These are phyloP conservation scores for Trichoderma lentiforme DNA, from an alignment of 2,329 filamentous ascomycete genomes.

Conservation along the genomic window DNA sequence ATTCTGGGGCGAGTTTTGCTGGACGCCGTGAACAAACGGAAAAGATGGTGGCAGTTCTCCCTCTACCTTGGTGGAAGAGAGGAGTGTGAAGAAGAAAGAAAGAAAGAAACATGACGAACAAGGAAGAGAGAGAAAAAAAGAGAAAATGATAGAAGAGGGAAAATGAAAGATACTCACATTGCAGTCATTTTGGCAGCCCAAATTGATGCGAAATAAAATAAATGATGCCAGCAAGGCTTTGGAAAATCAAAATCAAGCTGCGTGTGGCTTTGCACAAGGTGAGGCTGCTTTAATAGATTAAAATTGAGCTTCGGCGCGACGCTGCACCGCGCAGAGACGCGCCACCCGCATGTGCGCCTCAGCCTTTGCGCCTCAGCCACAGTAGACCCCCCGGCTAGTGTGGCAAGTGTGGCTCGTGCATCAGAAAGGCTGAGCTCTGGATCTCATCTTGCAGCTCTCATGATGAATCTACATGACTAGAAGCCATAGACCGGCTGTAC, in stretches of 20 bases:
- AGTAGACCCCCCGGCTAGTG: not conserved
- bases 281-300: constrained; percentile 13
- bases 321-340: constrained; percentile 19
- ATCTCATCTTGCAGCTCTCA: not conserved
- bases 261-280: constrained; percentile 2
- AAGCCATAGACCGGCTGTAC: no score
- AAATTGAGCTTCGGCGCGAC: constrained; percentile 19
- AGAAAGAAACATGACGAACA: not conserved
- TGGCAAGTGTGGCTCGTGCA: constrained; percentile 12
- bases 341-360: constrained; percentile 13
- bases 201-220: not conserved
- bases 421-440: not conserved
- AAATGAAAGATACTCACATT: constrained; percentile 31
- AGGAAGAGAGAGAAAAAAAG: not conserved
- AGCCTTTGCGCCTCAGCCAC: not conserved
- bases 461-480: no score
- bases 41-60: not conserved
- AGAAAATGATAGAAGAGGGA: not conserved
- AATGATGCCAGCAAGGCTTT: not conserved
- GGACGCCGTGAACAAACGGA: not conserved
- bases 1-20: not conserved
- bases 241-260: not conserved
- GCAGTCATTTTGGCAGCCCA: constrained; percentile 33
- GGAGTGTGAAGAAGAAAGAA: not conserved
- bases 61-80: not conserved